Evolutionary conservation across 1,139 yeast genomes (phyloP).

Genomic region (Zygoascus sp.): DNA sequence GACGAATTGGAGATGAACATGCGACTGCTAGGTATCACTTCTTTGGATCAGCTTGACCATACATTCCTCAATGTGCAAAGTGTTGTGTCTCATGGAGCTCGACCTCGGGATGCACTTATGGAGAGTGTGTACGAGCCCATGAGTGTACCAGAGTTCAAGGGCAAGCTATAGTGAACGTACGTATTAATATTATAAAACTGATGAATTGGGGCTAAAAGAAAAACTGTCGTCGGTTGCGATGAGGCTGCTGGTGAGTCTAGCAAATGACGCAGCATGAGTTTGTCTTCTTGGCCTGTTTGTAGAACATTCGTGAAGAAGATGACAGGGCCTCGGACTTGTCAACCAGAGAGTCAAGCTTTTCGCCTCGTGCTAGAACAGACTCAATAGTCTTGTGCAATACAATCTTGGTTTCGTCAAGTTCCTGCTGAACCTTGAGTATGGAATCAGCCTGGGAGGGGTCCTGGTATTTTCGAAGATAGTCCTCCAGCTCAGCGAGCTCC

Average conservation of each 20-base stretch:
- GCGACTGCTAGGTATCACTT: slow-evolving; percentile 77
- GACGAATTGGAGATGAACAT: slow-evolving; percentile 84
- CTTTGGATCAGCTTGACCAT: slow-evolving; percentile 58
- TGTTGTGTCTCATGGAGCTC: slow-evolving; percentile 39
- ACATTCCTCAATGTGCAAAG: slow-evolving; percentile 46
- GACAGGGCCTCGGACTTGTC: slow-evolving; percentile 93
- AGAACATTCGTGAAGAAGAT: slow-evolving; percentile 85
- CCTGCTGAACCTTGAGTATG: slow-evolving; percentile 95
- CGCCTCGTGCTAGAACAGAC: slow-evolving; percentile 91
- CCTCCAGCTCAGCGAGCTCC: slow-evolving; percentile 58
- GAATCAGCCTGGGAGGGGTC: slow-evolving; percentile 97
- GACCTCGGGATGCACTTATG: slow-evolving; percentile 47
- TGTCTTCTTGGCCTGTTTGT: slow-evolving; percentile 95
- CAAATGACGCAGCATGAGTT: slow-evolving; percentile 84
- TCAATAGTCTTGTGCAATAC: slow-evolving; percentile 95
- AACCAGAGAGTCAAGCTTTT: slow-evolving; percentile 86
- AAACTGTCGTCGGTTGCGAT: neutral
- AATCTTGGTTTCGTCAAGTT: slow-evolving; percentile 94
- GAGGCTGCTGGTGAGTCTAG: neutral
- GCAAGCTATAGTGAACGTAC: slow-evolving; percentile 23
- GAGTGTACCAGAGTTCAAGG: slow-evolving; percentile 30
- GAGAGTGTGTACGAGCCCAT: slow-evolving; percentile 41
- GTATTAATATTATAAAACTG: neutral
- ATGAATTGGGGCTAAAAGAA: neutral
- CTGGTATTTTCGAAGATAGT: slow-evolving; percentile 78